Percentiles rank a stretch among this genome's conserved stretches.
Conservation (phyloP, 441 rosid genomes). For the Brassica hybrid region DNA sequence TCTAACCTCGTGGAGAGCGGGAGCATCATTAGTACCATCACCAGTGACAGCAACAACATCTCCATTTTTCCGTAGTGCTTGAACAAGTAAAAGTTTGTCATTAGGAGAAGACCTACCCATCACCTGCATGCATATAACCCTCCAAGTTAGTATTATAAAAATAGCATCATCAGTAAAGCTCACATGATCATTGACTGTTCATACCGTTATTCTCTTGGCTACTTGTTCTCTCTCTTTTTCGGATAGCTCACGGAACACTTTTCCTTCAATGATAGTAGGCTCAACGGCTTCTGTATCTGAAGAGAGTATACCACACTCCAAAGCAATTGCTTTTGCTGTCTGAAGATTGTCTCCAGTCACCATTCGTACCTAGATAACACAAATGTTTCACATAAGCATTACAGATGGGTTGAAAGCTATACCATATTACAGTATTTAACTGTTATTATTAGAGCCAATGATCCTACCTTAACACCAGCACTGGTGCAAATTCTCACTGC, state of each 20-base stretch:
- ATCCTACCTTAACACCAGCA: constrained; percentile 90
- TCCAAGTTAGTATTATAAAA: constrained; percentile 3
- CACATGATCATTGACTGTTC: constrained; percentile 24
- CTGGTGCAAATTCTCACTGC: constrained; percentile 79
- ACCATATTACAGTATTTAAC: constrained; percentile 1
- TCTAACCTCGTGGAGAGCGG: constrained; percentile 97
- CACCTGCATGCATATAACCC: constrained; percentile 61
- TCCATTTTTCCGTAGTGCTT: constrained; percentile 87
- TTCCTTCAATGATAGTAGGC: constrained; percentile 84
- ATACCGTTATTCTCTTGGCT: constrained; percentile 78
- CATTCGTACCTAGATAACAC: constrained; percentile 79
- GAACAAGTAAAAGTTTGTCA: constrained; percentile 97
- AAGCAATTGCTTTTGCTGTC: constrained; percentile 93
- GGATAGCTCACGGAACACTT: constrained; percentile 71
- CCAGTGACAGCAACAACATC: constrained; percentile 99
- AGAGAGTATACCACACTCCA: constrained; percentile 92
- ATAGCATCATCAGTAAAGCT: not conserved
- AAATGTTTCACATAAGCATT: constrained; percentile 23
- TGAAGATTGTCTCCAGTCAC: constrained; percentile 97
- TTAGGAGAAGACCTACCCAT: constrained; percentile 96
- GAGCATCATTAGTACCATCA: constrained; percentile 99
- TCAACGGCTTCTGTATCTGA: constrained; percentile 66
- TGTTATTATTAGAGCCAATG: constrained; percentile 1
- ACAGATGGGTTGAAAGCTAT: not conserved
- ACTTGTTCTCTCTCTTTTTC: constrained; percentile 81